Base-by-base conservation (phyloP, 306 rosid genomes). In the Trifolium subterraneum region DNA sequence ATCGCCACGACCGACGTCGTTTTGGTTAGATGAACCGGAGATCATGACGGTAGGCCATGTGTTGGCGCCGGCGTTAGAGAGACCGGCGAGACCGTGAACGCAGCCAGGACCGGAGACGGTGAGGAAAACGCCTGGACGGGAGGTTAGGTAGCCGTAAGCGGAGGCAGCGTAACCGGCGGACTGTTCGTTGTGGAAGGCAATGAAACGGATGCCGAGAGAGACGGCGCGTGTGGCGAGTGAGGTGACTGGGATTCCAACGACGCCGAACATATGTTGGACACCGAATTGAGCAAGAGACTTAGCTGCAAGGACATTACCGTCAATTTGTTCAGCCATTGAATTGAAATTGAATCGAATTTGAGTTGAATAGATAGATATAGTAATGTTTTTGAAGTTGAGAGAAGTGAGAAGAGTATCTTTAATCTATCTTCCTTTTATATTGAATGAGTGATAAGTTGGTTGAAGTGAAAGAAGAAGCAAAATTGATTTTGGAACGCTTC, bases 161-260 rank as follows among this genome's bases (percentile, higher is more conserved):
- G 99, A 90, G 68, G 99, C 99, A 29, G 99, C 97, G 48, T 94
- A 94, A 1, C 99, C 99, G 0, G 97, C 99, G 22, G 97, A 92
- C 14, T 94, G 99, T 78, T 94, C 99, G 76, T 94, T 94, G 77
- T 94, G 99, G 80, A 94, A 94, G 11, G 93, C 91, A 6, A 94
- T 51, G 51, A 94, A 94, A 35, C 97, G 90, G 47, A 94, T 78
- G 8, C 99, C 99, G 12, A 84, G 84, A 7, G 92, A 76, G 6
- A 94, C 97, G 2, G 97, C 95, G 10, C 99, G 89, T 67, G 72
- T 91, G 2, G 99, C 97, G n/a, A 94, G 82, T 12, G 97, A 84
- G 6, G 99, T 94, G 0, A 94, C 99, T 0, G 99, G 99, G 44
- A 94, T 94, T 2, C 99, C 99, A 3, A 94, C 97, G 4, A 94